Base-by-base conservation (phyloP, 495 filamentous ascomycete genomes). In the Penicillium atrosanguineum region DNA sequence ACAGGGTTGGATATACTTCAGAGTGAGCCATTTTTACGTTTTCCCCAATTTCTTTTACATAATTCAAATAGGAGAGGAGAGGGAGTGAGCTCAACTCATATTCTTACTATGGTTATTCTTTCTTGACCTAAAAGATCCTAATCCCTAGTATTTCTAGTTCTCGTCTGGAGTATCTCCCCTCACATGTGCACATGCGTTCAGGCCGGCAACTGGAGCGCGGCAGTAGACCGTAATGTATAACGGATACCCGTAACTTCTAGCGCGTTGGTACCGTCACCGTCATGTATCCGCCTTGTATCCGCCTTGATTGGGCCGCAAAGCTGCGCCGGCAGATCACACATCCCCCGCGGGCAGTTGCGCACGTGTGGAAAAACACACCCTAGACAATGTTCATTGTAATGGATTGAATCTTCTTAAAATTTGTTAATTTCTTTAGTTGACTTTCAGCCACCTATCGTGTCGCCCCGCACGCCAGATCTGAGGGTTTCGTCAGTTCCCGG, bases 311-410 rank as follows among this genome's bases (percentile, higher is more conserved):
- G 58, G 45, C 3, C 31, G 44, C 6, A 29, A 20, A 28, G 25
- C 42, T 50, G 26, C 29, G 25, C 3, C 28, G 37, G 47, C 34
- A 50, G 52, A 62, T 56, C 52, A 40, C 26, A 46, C 53, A 55
- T 49, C 50, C 6, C 50, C 47, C 36, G 45, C 19, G 38, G 61
- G 61, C 56, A 63, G 46, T 57, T 57, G 50, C 41, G 57, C 61
- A 61, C 61, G 61, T 64, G 61, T 56, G 50, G 53, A 18, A 34
- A 34, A 34, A 34, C 4, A 14, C 3, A 14, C 12, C 8, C 31
- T 34, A 15, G 4, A 34, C 31, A 14, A 14, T 34, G 12, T 34
- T 14, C 31, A 34, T 34, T 34, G 31, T 12, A 34, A 14, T 34
- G 23, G 2, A 2, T 23, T 23, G 23, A 2, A 5, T n/a, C n/a